phyloP scores from a whole-genome alignment of 495 filamentous ascomycete genomes.

The Xeromyces bisporus region DNA sequence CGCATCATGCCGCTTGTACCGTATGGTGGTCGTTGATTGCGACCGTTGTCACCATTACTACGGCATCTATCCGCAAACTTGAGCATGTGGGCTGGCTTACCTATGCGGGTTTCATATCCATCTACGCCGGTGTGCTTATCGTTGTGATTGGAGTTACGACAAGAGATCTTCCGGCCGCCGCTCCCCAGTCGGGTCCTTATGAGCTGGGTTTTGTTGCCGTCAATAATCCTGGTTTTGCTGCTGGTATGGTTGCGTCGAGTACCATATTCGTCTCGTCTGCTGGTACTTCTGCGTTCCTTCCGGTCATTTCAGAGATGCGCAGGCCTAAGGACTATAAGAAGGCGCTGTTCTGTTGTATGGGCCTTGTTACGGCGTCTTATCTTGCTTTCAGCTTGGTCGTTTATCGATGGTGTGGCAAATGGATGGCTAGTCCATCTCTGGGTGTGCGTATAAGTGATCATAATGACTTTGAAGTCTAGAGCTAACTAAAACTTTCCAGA shows the following conservation, averaged over 20 bases:
- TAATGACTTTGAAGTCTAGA: too few relatives aligned
- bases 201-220: constrained; percentile 31
- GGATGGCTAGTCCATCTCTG: constrained; percentile 53
- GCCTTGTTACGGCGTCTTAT: constrained; percentile 48
- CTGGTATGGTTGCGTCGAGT: constrained; percentile 21
- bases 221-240: constrained; percentile 16
- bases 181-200: constrained; percentile 17
- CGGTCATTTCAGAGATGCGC: constrained; percentile 62
- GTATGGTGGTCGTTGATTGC: constrained; percentile 23
- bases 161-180: constrained; percentile 20
- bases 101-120: constrained; percentile 26
- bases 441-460: constrained; percentile 15
- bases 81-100: constrained; percentile 30
- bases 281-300: constrained; percentile 51
- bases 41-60: constrained; percentile 49
- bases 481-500: too few relatives aligned
- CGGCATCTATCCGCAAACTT: constrained; percentile 23
- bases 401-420: constrained; percentile 52
- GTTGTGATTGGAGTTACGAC: constrained; percentile 31
- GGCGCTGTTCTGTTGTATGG: constrained; percentile 44
- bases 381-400: constrained; percentile 31
- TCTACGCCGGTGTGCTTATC: constrained; percentile 31
- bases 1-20: constrained; percentile 30
- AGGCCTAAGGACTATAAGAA: constrained; percentile 47
- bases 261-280: constrained; percentile 32